Percentiles rank a stretch among this genome's conserved stretches.
phyloP scores from a whole-genome alignment of 1,284 basidiomycete species.

The Malassezia sympodialis region DNA sequence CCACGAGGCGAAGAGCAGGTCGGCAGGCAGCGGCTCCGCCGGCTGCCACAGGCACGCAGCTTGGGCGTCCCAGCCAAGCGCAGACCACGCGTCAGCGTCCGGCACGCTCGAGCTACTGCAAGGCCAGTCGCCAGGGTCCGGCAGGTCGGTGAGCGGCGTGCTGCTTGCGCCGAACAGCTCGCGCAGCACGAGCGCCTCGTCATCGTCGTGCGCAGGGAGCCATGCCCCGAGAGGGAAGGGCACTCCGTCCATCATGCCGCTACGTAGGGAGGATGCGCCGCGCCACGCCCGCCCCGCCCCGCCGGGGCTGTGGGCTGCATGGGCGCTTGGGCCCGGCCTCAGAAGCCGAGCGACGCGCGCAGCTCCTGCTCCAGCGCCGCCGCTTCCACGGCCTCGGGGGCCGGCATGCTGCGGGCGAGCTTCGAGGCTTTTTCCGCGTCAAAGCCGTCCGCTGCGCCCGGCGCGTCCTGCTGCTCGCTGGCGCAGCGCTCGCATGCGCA shows the following conservation, averaged over 20 bases:
- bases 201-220: background rate
- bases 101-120: background rate
- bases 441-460: conserved; percentile 53
- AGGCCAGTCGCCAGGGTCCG: background rate
- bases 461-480: conserved; percentile 50
- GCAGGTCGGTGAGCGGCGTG: background rate
- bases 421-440: conserved; percentile 8
- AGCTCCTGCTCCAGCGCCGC: conserved; percentile 31
- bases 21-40: background rate
- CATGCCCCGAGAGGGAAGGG: background rate
- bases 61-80: background rate
- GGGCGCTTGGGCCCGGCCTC: background rate
- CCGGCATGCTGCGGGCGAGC: conserved; percentile 10
- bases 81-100: background rate
- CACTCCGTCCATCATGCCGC: background rate
- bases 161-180: background rate
- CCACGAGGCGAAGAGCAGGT: background rate
- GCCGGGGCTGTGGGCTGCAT: background rate
- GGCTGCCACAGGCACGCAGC: background rate
- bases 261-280: background rate
- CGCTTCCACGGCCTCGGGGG: conserved; percentile 1
- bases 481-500: conserved; percentile 57
- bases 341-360: conserved; percentile 32
- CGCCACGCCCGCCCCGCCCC: background rate
- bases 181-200: background rate